A percentile compares a stretch with the other conserved stretches of the same genome.
Evolutionary conservation across 2,329 filamentous ascomycete genomes (phyloP).

Genomic region (Phaeosphaeriaceae sp.): DNA sequence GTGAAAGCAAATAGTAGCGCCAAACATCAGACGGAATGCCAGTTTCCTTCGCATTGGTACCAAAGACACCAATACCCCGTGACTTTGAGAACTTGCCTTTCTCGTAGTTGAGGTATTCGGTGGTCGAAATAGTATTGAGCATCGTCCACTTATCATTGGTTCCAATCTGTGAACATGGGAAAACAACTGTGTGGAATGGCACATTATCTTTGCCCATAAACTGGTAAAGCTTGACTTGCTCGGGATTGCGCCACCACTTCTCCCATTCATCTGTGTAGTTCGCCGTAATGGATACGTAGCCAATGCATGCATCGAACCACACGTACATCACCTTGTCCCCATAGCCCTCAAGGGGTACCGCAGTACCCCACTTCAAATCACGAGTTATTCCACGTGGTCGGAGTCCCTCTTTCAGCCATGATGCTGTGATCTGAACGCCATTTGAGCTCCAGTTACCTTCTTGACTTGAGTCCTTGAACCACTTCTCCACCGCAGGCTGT

Average conservation of each 20-base stretch:
- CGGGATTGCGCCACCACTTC: conserved; percentile 91
- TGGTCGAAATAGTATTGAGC: conserved; percentile 86
- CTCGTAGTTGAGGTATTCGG: conserved; percentile 66
- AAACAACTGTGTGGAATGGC: conserved; percentile 88
- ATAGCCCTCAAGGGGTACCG: conserved; percentile 65
- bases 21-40: conserved; percentile 87
- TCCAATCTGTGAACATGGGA: conserved; percentile 85
- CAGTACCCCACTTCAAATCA: conserved; percentile 87
- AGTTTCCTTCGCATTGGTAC: conserved; percentile 85
- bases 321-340: conserved; percentile 88
- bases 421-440: conserved; percentile 75
- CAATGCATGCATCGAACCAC: conserved; percentile 91
- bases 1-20: conserved; percentile 87
- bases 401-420: conserved; percentile 83
- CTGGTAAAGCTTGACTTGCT: conserved; percentile 87
- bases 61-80: conserved; percentile 87
- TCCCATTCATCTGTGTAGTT: conserved; percentile 90
- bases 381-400: conserved; percentile 88
- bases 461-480: conserved; percentile 74
- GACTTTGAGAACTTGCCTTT: conserved; percentile 86
- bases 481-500: conserved; percentile 76
- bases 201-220: conserved; percentile 94
- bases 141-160: conserved; percentile 87
- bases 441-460: conserved; percentile 80
- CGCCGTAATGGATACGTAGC: conserved; percentile 93